Conservation (phyloP, 331 rosid species). For the Phaseolus coccineus region DNA sequence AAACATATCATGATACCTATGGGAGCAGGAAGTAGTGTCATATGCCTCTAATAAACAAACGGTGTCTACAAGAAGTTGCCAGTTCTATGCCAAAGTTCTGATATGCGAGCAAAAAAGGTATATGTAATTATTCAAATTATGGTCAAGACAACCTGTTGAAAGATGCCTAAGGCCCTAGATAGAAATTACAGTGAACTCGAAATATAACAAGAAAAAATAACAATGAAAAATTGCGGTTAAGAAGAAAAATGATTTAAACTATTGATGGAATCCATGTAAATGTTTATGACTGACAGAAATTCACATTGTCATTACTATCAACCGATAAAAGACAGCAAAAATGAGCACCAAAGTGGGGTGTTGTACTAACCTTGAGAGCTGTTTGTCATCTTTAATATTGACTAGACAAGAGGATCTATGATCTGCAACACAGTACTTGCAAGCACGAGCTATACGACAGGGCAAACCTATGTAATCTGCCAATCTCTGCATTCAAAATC, state of each 20-base stretch:
- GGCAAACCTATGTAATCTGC: slow-evolving; percentile 98
- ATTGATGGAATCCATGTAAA: not conserved
- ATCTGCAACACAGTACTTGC: slow-evolving; percentile 93
- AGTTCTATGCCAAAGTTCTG: slow-evolving; percentile 24
- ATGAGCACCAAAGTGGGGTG: slow-evolving; percentile 19
- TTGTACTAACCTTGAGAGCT: slow-evolving; percentile 68
- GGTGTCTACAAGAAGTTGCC: slow-evolving; percentile 18
- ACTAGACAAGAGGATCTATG: slow-evolving; percentile 96
- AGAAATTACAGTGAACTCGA: not conserved
- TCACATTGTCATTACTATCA: not conserved
- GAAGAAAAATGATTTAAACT: not conserved
- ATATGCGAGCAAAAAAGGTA: slow-evolving; percentile 24
- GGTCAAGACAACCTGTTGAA: slow-evolving; percentile 16
- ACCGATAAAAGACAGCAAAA: not conserved
- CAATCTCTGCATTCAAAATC: slow-evolving; percentile 72
- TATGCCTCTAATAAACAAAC: slow-evolving; percentile 8
- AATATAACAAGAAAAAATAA: not conserved
- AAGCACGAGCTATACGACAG: slow-evolving; percentile 98
- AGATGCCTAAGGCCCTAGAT: not conserved
- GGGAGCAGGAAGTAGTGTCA: slow-evolving; percentile 23
- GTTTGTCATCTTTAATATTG: slow-evolving; percentile 73
- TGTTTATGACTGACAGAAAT: not conserved
- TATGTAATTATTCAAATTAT: slow-evolving; percentile 7
- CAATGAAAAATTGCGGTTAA: not conserved
- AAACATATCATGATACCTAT: slow-evolving; percentile 11